Percentiles rank a stretch among this genome's conserved stretches.
Conservation (phyloP, 441 rosid genomes). For the Dalechampia spathulata region DNA sequence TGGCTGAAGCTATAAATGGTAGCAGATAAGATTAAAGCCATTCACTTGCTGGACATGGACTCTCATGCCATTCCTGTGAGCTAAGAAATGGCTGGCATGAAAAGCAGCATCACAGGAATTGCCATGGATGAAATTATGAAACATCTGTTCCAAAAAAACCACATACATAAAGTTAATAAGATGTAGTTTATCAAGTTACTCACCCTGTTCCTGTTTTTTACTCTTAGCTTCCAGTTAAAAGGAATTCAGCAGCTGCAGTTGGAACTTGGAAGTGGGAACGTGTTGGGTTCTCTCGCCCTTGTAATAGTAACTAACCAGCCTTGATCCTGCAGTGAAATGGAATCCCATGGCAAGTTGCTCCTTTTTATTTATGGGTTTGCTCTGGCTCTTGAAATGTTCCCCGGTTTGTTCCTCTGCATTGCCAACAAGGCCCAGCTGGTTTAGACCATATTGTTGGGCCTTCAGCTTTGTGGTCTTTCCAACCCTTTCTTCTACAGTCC, state of each 20-base stretch:
- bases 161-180: background rate
- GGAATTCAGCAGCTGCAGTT: background rate
- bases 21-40: background rate
- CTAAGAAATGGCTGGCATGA: background rate
- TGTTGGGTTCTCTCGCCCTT: background rate
- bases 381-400: no score
- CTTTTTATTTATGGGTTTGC: background rate
- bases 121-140: slow-evolving; percentile 2
- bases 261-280: background rate
- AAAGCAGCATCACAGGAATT: background rate
- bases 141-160: no score
- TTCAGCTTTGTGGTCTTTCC: no score
- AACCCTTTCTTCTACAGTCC: no score
- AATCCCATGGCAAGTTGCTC: background rate
- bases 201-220: background rate
- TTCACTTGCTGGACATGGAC: background rate
- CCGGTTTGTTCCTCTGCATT: no score
- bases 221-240: background rate
- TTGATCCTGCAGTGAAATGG: background rate
- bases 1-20: no score
- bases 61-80: slow-evolving; percentile 14
- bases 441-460: no score
- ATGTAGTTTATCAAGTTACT: background rate
- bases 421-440: no score
- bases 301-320: background rate